phyloP scores from a whole-genome alignment of 352 stramenopile species.

The Hyaloperonospora arabidopsidis region DNA sequence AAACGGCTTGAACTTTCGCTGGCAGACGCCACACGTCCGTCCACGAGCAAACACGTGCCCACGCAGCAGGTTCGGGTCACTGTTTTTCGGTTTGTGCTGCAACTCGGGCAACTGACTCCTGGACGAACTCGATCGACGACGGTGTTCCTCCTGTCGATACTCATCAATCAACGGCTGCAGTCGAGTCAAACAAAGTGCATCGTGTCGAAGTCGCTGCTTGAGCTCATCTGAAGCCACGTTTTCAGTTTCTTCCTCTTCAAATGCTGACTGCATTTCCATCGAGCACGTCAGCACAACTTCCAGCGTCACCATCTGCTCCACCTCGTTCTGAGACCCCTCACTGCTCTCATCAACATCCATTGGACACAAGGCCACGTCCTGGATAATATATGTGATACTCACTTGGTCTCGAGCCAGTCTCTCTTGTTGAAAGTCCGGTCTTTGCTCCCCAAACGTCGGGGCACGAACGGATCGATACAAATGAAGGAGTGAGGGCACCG shows the following conservation, averaged over 20 bases:
- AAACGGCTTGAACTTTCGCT: conserved; percentile 62
- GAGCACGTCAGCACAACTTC: conserved; percentile 55
- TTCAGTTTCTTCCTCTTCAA: conserved; percentile 6
- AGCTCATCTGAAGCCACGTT: conserved; percentile 27
- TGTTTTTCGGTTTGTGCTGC: conserved; percentile 25
- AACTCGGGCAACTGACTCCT: conserved; percentile 8
- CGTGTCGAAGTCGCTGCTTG: conserved; percentile 43
- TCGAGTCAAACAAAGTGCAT: conserved; percentile 49
- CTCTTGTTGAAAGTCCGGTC: conserved; percentile 34
- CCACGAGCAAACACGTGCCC: conserved; percentile 16
- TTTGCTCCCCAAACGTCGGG: conserved; percentile 25
- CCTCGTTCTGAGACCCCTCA: conserved; percentile 1
- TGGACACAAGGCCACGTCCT: conserved; percentile 25
- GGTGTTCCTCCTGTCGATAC: conserved; percentile 30
- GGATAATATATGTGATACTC: conserved; percentile 64
- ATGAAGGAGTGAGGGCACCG: conserved; percentile 58
- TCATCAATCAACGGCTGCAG: conserved; percentile 48
- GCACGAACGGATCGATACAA: conserved; percentile 45
- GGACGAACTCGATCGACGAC: not conserved
- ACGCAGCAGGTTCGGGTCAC: conserved; percentile 18
- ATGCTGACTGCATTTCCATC: conserved; percentile 16
- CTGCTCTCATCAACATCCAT: not conserved
- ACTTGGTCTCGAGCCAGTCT: conserved; percentile 39
- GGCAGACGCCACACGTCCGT: conserved; percentile 42
- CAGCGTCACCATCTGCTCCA: conserved; percentile 35